Evolutionary conservation across 257 asterid genomes (phyloP).

Genomic region (Anisodus tanguticus): DNA sequence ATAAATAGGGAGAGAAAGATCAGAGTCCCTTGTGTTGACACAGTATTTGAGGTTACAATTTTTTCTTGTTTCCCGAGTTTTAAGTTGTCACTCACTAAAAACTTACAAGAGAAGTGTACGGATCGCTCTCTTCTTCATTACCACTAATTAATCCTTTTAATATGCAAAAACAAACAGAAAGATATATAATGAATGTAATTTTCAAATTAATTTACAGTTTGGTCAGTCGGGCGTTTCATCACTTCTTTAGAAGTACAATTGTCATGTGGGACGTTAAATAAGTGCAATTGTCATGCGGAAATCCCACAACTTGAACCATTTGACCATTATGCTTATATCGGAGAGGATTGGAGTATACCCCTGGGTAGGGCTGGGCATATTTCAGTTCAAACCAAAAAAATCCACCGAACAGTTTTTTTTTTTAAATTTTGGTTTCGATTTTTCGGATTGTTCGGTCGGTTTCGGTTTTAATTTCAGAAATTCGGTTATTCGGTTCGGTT

Average conservation of each 20-base stretch:
- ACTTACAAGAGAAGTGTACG: neutral
- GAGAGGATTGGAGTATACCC: no score
- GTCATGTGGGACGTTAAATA: no score
- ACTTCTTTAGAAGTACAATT: neutral
- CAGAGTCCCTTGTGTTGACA: constrained; percentile 28
- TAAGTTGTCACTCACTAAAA: neutral
- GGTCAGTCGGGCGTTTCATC: neutral
- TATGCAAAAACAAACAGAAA: neutral
- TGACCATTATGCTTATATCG: no score
- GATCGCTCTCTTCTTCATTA: neutral
- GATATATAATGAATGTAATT: neutral
- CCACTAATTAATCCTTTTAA: constrained; percentile 11
- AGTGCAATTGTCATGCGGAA: no score
- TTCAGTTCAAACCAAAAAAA: no score
- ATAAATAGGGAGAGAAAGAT: constrained; percentile 27
- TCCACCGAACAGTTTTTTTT: no score
- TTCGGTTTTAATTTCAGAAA: no score
- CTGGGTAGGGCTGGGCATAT: no score
- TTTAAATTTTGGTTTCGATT: no score
- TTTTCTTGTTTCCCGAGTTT: neutral
- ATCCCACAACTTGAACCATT: neutral
- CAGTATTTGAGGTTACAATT: constrained; percentile 29
- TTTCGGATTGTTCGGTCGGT: no score
- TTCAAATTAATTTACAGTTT: neutral
- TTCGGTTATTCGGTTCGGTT: no score